These are phyloP conservation scores for Pyrenochaeta sp. DNA, from an alignment of 2,329 filamentous ascomycete species.

Conservation along the genomic window DNA sequence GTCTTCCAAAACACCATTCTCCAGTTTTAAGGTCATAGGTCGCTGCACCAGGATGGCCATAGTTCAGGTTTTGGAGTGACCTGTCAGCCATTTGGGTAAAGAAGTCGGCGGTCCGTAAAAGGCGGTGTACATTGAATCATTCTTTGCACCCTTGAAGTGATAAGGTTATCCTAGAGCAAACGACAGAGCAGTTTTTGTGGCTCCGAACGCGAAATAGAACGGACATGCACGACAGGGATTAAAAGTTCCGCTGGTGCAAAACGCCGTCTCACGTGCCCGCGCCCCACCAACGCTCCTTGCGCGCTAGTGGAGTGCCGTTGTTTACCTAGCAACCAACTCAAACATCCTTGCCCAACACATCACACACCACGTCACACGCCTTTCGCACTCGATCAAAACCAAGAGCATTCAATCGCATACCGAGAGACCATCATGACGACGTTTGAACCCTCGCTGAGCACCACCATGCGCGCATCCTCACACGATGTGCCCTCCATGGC, in stretches of 20 bases:
- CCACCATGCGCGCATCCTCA: slow-evolving; percentile 67
- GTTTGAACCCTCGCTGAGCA: slow-evolving; percentile 75
- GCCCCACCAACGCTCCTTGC: slow-evolving; percentile 11
- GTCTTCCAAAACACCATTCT: slow-evolving; percentile 60
- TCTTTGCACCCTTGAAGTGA: slow-evolving; percentile 17
- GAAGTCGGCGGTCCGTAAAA: slow-evolving; percentile 23
- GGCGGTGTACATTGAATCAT: slow-evolving; percentile 29
- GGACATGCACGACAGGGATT: slow-evolving; percentile 10
- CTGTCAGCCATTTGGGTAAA: slow-evolving; percentile 67
- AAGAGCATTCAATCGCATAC: not conserved
- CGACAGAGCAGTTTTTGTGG: slow-evolving; percentile 1
- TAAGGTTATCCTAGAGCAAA: not conserved
- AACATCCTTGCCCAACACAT: slow-evolving; percentile 16
- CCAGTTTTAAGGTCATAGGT: slow-evolving; percentile 58
- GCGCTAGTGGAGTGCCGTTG: slow-evolving; percentile 26
- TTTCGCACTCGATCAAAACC: slow-evolving; percentile 3
- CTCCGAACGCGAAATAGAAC: slow-evolving; percentile 9
- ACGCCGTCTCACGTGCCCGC: slow-evolving; percentile 40
- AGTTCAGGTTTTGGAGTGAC: slow-evolving; percentile 58
- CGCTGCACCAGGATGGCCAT: slow-evolving; percentile 63
- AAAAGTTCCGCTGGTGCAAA: slow-evolving; percentile 35
- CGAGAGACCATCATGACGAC: slow-evolving; percentile 60
- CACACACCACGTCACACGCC: slow-evolving; percentile 28
- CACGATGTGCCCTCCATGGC: slow-evolving; percentile 72
- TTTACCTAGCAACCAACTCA: slow-evolving; percentile 42